Evolutionary conservation across 345 rosid genomes (phyloP).

Genomic region (Camelina laxa): DNA sequence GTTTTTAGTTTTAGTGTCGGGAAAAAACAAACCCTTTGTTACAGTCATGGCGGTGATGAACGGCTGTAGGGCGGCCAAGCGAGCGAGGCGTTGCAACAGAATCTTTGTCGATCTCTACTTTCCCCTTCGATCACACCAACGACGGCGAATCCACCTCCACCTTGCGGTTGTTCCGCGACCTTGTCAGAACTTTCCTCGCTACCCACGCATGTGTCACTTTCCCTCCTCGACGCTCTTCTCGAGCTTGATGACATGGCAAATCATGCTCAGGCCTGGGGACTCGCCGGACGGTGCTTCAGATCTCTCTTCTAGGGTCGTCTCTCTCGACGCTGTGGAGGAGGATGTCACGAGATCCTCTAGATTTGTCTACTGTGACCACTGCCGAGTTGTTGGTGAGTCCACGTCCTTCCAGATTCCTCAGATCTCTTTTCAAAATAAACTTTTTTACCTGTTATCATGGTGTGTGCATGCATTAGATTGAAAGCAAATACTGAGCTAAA

Average conservation of each 20-base stretch:
- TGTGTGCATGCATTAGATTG: background rate
- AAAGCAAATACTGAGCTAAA: background rate
- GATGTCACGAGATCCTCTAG: slow-evolving; percentile 68
- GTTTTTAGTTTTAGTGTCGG: slow-evolving; percentile 3
- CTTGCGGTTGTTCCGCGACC: slow-evolving; percentile 54
- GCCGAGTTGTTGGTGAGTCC: slow-evolving; percentile 82
- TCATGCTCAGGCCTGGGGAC: slow-evolving; percentile 58
- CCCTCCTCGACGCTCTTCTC: slow-evolving; percentile 59
- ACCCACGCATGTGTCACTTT: slow-evolving; percentile 56
- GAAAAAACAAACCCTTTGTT: slow-evolving; percentile 3
- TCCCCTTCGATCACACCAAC: slow-evolving; percentile 43
- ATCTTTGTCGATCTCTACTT: slow-evolving; percentile 58
- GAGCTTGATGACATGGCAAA: slow-evolving; percentile 63
- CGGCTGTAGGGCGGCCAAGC: slow-evolving; percentile 57
- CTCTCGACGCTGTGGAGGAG: slow-evolving; percentile 69
- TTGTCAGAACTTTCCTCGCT: slow-evolving; percentile 54
- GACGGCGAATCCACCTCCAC: background rate
- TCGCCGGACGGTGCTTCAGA: slow-evolving; percentile 44
- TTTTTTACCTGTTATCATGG: background rate
- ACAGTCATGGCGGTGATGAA: slow-evolving; percentile 43
- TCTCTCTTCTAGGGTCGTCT: slow-evolving; percentile 45
- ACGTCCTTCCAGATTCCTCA: slow-evolving; percentile 10
- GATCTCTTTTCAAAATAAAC: background rate
- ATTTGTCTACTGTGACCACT: slow-evolving; percentile 81
- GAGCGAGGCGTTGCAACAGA: slow-evolving; percentile 52